Conservation (phyloP, 176 grass and related monocot genomes). For the Olyra latifolia region DNA sequence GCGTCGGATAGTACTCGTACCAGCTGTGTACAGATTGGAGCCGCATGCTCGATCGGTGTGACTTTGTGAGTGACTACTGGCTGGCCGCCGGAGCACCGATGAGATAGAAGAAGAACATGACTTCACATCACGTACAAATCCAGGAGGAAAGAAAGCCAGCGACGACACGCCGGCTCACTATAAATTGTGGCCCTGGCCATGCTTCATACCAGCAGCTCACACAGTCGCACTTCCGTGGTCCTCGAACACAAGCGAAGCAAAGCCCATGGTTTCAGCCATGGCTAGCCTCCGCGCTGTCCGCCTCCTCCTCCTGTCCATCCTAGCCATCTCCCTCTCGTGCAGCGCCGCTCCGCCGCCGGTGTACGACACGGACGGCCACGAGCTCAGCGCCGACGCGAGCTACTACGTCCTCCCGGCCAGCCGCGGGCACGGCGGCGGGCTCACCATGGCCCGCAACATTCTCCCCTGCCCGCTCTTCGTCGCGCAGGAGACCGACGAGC, state of each 20-base stretch:
- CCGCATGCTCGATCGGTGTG: neutral
- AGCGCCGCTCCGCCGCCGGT: slow-evolving; percentile 11
- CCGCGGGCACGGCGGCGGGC: slow-evolving; percentile 36
- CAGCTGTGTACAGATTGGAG: neutral
- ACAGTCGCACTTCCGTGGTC: neutral
- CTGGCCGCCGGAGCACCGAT: neutral
- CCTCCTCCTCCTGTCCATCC: slow-evolving; percentile 9
- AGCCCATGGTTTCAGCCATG: neutral
- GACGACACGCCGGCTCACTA: slow-evolving; percentile 8
- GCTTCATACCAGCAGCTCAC: neutral
- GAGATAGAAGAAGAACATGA: neutral
- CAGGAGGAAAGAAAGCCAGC: neutral
- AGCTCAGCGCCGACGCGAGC: slow-evolving; percentile 24
- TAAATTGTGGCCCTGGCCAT: slow-evolving; percentile 1
- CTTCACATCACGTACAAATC: slow-evolving; percentile 6
- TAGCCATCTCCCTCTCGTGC: slow-evolving; percentile 9
- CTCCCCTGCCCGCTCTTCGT: slow-evolving; percentile 53
- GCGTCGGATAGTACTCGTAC: neutral
- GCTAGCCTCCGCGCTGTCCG: neutral
- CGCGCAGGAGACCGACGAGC: slow-evolving; percentile 39
- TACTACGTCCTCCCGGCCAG: slow-evolving; percentile 53
- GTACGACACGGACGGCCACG: slow-evolving; percentile 43
- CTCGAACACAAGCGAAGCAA: neutral
- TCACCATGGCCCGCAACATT: slow-evolving; percentile 29
- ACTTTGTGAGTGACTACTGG: neutral